Percentiles rank a stretch among this genome's conserved stretches.
phyloP scores from a whole-genome alignment of 495 filamentous ascomycete genomes.

The Neurospora sp. region DNA sequence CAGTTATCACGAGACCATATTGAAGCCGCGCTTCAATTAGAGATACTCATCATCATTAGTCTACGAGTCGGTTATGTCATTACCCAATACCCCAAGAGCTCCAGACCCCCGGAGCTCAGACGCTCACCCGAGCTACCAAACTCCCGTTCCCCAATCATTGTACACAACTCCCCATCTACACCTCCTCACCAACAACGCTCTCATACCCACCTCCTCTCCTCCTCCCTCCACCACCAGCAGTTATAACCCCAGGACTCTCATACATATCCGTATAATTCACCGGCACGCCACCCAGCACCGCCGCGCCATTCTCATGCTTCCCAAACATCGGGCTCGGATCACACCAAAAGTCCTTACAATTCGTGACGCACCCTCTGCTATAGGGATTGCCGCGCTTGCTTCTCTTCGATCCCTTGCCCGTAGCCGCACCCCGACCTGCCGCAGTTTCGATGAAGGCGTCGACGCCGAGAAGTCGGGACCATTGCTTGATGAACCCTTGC shows the following conservation, averaged over 20 bases:
- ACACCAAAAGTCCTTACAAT: slow-evolving; percentile 95
- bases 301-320: slow-evolving; percentile 58
- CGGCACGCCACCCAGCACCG: slow-evolving; percentile 62
- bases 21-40: background rate
- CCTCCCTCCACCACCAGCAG: slow-evolving; percentile 17
- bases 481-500: slow-evolving; percentile 61
- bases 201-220: slow-evolving; percentile 34
- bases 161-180: slow-evolving; percentile 1
- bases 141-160: background rate
- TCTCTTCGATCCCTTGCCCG: slow-evolving; percentile 33
- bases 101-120: background rate
- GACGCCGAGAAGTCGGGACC: slow-evolving; percentile 75
- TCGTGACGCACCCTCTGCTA: slow-evolving; percentile 67
- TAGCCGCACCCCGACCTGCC: slow-evolving; percentile 46
- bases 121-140: background rate
- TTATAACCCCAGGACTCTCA: slow-evolving; percentile 64
- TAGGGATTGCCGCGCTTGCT: slow-evolving; percentile 64
- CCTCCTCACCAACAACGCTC: slow-evolving; percentile 34
- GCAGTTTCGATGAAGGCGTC: slow-evolving; percentile 85
- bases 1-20: background rate
- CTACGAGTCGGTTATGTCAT: background rate
- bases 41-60: background rate
- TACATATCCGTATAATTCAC: slow-evolving; percentile 88
- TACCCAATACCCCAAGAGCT: background rate
- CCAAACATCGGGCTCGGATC: slow-evolving; percentile 78